These are phyloP conservation scores for Dothistroma pini DNA, from an alignment of 2,329 filamentous ascomycete species.

Conservation along the genomic window DNA sequence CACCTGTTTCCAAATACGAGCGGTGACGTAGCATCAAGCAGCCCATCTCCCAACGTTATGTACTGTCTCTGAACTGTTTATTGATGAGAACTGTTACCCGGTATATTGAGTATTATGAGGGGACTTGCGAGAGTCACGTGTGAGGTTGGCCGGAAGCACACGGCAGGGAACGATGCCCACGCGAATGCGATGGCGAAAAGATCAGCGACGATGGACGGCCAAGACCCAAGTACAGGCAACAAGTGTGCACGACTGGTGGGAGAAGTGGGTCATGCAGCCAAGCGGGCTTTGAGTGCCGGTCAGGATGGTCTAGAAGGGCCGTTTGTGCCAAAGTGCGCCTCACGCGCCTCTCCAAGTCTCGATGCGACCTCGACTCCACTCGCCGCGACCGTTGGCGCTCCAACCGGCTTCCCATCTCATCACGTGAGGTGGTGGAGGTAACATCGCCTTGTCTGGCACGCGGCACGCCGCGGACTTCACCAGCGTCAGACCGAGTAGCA, in stretches of 20 bases:
- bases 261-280: background rate
- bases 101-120: no score
- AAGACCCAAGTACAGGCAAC: no score
- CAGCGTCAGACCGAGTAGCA: background rate
- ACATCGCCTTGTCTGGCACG: background rate
- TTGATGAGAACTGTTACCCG: no score
- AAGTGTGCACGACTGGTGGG: no score
- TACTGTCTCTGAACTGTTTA: no score
- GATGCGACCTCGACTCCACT: conserved; percentile 3
- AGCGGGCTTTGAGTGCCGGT: background rate
- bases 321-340: background rate
- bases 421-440: background rate
- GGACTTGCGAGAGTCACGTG: background rate
- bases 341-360: background rate
- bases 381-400: background rate
- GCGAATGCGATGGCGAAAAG: background rate
- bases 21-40: background rate
- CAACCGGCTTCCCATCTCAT: background rate
- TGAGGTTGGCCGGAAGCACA: background rate
- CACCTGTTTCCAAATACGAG: background rate
- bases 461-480: background rate
- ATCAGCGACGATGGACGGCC: background rate
- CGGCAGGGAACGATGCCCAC: background rate
- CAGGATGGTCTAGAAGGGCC: background rate
- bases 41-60: no score